phyloP scores from a whole-genome alignment of 192 early-diverging fungal genomes.

The Anaeromyces robustus region DNA sequence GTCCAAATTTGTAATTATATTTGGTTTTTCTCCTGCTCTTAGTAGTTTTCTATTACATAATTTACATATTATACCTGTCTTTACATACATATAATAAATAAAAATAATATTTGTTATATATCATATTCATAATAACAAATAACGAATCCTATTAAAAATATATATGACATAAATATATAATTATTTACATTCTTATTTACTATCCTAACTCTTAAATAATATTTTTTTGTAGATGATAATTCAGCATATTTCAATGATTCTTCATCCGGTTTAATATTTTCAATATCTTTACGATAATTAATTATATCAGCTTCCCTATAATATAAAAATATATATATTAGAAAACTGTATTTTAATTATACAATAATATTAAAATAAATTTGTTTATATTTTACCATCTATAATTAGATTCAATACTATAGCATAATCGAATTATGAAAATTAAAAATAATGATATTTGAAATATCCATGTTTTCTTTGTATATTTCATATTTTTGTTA shows the following conservation, averaged over 20 bases:
- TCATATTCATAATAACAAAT: no score
- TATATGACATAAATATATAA: no score
- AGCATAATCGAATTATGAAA: no score
- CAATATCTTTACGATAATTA: background rate
- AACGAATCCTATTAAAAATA: no score
- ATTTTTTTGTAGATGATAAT: background rate
- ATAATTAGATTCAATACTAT: no score
- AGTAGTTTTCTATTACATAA: background rate
- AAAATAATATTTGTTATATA: background rate
- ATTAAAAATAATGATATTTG: no score
- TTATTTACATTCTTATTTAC: background rate
- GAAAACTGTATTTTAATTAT: no score
- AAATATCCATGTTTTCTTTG: no score
- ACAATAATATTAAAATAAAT: no score
- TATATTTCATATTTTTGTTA: no score
- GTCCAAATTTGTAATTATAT: background rate
- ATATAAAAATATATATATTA: no score
- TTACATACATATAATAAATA: background rate
- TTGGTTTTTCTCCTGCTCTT: background rate
- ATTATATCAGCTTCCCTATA: background rate
- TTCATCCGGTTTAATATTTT: background rate
- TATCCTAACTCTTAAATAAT: background rate
- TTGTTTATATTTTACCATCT: no score
- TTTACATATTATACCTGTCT: background rate
- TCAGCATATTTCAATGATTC: background rate